phyloP scores from a whole-genome alignment of 2,329 filamentous ascomycete species.

The Trichoderma semiorbis region DNA sequence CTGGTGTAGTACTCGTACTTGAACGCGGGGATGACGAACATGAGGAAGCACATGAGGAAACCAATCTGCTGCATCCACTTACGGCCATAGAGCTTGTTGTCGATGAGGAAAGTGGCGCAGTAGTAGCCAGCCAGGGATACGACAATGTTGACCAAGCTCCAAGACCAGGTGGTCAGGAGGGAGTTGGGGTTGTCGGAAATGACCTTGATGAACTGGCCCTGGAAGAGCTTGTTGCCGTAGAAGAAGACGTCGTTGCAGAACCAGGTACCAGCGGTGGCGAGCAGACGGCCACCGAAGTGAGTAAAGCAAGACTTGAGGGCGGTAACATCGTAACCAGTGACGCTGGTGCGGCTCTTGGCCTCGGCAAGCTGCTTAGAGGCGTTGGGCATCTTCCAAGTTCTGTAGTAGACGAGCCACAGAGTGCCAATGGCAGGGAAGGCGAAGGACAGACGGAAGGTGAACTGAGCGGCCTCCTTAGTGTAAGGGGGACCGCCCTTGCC shows the following conservation, averaged over 20 bases:
- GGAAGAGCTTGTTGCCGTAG: constrained; percentile 98
- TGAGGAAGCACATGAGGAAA: constrained; percentile 88
- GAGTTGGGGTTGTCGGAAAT: constrained; percentile 67
- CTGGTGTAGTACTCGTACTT: constrained; percentile 79
- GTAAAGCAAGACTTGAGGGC: constrained; percentile 75
- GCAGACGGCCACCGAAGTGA: constrained; percentile 80
- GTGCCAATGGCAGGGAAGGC: constrained; percentile 87
- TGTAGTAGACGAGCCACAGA: constrained; percentile 93
- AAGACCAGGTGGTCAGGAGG: constrained; percentile 84
- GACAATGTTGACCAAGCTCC: constrained; percentile 87
- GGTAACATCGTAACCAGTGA: constrained; percentile 88
- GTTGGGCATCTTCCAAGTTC: constrained; percentile 89
- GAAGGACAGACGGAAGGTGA: constrained; percentile 89
- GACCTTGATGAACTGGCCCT: constrained; percentile 81
- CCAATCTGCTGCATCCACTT: constrained; percentile 96
- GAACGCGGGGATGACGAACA: constrained; percentile 90
- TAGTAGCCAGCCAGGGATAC: constrained; percentile 90
- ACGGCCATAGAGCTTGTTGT: constrained; percentile 94
- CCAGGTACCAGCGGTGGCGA: constrained; percentile 87
- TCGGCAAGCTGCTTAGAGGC: constrained; percentile 77
- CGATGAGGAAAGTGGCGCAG: constrained; percentile 79
- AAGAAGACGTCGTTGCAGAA: constrained; percentile 98
- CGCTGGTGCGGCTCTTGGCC: constrained; percentile 80
- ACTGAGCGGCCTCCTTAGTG: constrained; percentile 72
- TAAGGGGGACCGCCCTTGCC: constrained; percentile 73